Conservation (phyloP, 1,284 basidiomycete species). For the Boletus austroedulis region DNA sequence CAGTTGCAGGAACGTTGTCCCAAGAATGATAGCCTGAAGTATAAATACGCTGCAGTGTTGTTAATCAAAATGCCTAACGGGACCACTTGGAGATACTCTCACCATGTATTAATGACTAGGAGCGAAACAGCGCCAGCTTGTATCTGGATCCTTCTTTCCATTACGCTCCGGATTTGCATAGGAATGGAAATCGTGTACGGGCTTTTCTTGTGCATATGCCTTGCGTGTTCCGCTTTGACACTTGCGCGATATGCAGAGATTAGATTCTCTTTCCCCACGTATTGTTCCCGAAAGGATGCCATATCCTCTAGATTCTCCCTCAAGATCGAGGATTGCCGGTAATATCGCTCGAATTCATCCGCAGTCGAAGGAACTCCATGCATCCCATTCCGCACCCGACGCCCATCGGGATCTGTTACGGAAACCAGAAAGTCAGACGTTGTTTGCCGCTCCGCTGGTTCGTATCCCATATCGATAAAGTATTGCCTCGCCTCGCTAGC, state of each 20-base stretch:
- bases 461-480: conserved; percentile 69
- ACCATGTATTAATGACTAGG: conserved; percentile 39
- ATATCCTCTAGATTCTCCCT: conserved; percentile 38
- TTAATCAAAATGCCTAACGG: conserved; percentile 30
- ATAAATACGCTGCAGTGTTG: conserved; percentile 40
- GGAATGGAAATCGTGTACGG: conserved; percentile 51
- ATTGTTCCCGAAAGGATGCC: conserved; percentile 35
- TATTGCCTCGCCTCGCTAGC: conserved; percentile 58
- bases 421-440: conserved; percentile 66
- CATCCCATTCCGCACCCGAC: conserved; percentile 49
- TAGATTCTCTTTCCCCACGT: conserved; percentile 39
- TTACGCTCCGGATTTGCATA: conserved; percentile 67
- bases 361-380: conserved; percentile 57
- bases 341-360: conserved; percentile 53
- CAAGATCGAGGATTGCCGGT: conserved; percentile 31
- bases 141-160: conserved; percentile 67
- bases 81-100: conserved; percentile 5
- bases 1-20: conserved; percentile 71
- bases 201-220: conserved; percentile 37
- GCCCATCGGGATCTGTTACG: conserved; percentile 61
- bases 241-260: conserved; percentile 47
- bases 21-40: conserved; percentile 71
- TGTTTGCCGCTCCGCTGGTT: conserved; percentile 56
- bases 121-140: conserved; percentile 53
- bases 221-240: conserved; percentile 51